A percentile compares a stretch with the other conserved stretches of the same genome.
phyloP scores from a whole-genome alignment of 2,329 filamentous ascomycete species.

The Talaromyces marneffei region DNA sequence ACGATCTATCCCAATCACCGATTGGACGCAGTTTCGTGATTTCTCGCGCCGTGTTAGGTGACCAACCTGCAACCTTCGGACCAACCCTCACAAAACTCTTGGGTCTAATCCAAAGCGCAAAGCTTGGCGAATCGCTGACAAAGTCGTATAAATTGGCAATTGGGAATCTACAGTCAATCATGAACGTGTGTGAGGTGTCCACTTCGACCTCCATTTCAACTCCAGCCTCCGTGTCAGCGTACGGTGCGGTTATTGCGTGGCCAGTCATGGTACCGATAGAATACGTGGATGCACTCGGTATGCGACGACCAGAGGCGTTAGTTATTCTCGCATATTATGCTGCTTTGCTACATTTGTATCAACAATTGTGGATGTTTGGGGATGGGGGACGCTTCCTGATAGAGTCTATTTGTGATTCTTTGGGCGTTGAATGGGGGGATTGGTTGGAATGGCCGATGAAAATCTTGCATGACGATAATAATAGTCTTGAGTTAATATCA shows the following conservation, averaged over 20 bases:
- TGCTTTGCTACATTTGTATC: conserved; percentile 28
- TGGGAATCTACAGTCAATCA: background rate
- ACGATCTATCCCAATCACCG: background rate
- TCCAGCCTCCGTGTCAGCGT: background rate
- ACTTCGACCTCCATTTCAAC: background rate
- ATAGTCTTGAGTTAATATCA: background rate
- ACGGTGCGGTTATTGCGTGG: background rate
- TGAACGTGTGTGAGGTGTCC: background rate
- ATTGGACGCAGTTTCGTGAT: background rate
- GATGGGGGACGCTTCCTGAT: conserved; percentile 24
- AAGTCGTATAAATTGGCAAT: background rate
- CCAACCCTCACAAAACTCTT: background rate
- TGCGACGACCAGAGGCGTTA: conserved; percentile 30
- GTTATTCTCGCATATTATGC: conserved; percentile 35
- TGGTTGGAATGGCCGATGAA: background rate
- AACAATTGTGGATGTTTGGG: conserved; percentile 30
- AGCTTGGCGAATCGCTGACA: background rate
- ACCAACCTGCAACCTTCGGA: background rate
- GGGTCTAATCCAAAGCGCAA: background rate
- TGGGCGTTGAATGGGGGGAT: conserved; percentile 21
- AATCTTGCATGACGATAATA: conserved; percentile 20
- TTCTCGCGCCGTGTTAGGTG: background rate
- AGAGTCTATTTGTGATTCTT: conserved; percentile 16
- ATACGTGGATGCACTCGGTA: conserved; percentile 25
- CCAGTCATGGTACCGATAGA: conserved; percentile 26